Percentiles rank a stretch among this genome's conserved stretches.
Conservation (phyloP, 306 rosid genomes). For the Benincasa hispida region DNA sequence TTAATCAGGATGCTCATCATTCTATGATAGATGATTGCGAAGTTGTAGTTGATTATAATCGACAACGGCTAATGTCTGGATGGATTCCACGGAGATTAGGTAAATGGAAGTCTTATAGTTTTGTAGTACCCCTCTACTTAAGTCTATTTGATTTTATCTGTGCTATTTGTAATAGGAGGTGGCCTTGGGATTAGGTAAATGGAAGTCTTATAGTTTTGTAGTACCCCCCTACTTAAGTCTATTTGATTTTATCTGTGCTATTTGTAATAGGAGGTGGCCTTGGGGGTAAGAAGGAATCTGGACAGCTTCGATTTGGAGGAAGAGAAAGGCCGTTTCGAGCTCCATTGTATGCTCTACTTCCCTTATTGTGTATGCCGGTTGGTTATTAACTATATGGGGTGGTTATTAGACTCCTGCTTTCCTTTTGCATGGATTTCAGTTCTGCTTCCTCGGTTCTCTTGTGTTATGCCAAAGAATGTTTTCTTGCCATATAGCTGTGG, state of each 20-base stretch:
- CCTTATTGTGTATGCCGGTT: background rate
- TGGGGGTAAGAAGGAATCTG: constrained; percentile 92
- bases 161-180: constrained; percentile 41
- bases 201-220: too few relatives aligned
- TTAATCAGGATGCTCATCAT: constrained; percentile 80
- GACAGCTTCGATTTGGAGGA: constrained; percentile 97
- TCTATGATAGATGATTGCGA: constrained; percentile 57
- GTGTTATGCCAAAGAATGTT: background rate
- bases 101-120: constrained; percentile 25
- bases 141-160: constrained; percentile 9
- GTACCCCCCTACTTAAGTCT: background rate
- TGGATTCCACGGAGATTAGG: constrained; percentile 98
- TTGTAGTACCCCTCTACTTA: background rate
- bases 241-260: constrained; percentile 6
- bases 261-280: constrained; percentile 71
- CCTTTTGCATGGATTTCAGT: background rate
- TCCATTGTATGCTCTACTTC: constrained; percentile 43
- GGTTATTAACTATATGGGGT: background rate
- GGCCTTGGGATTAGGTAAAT: constrained; percentile 91
- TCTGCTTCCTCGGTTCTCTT: background rate
- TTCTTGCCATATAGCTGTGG: background rate
- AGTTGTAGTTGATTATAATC: constrained; percentile 71
- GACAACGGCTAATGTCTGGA: constrained; percentile 85
- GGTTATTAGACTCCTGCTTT: background rate
- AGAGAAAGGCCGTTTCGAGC: constrained; percentile 92